Evolutionary conservation across 495 filamentous ascomycete genomes (phyloP).

Genomic region (Aspergillus affinis): DNA sequence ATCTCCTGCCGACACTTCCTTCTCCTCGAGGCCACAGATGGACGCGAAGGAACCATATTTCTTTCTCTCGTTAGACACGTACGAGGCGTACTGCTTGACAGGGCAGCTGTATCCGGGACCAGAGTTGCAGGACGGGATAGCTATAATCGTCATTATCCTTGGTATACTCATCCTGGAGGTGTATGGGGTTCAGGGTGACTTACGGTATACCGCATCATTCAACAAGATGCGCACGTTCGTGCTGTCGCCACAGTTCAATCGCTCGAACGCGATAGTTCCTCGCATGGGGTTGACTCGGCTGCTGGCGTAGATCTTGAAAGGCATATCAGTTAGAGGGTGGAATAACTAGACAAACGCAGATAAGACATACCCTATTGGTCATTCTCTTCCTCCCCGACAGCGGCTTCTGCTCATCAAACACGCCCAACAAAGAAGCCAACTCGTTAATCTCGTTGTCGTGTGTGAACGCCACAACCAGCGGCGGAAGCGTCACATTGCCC

Average conservation of each 20-base stretch:
- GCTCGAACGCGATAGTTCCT: slow-evolving; percentile 55
- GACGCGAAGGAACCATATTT: slow-evolving; percentile 42
- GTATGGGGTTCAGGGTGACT: neutral
- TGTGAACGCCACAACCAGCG: slow-evolving; percentile 52
- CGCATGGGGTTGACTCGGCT: slow-evolving; percentile 55
- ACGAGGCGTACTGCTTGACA: slow-evolving; percentile 42
- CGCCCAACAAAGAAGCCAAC: slow-evolving; percentile 50
- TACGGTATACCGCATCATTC: slow-evolving; percentile 55
- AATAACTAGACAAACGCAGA: slow-evolving; percentile 18
- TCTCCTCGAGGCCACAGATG: slow-evolving; percentile 41
- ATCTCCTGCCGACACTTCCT: slow-evolving; percentile 35
- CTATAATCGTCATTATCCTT: slow-evolving; percentile 2
- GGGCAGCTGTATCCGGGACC: slow-evolving; percentile 49
- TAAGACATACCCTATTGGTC: slow-evolving; percentile 23
- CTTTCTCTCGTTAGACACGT: slow-evolving; percentile 41
- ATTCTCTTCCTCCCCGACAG: slow-evolving; percentile 29
- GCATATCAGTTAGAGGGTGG: slow-evolving; percentile 1
- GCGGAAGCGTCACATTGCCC: slow-evolving; percentile 39
- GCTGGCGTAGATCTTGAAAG: slow-evolving; percentile 35
- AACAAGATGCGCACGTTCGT: slow-evolving; percentile 48
- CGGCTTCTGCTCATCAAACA: slow-evolving; percentile 48
- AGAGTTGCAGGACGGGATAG: slow-evolving; percentile 40
- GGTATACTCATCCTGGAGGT: neutral
- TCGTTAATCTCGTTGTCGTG: slow-evolving; percentile 63
- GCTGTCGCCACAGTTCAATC: slow-evolving; percentile 38